Conservation (phyloP, 2,329 filamentous ascomycete species). For the Fusarium clavum region DNA sequence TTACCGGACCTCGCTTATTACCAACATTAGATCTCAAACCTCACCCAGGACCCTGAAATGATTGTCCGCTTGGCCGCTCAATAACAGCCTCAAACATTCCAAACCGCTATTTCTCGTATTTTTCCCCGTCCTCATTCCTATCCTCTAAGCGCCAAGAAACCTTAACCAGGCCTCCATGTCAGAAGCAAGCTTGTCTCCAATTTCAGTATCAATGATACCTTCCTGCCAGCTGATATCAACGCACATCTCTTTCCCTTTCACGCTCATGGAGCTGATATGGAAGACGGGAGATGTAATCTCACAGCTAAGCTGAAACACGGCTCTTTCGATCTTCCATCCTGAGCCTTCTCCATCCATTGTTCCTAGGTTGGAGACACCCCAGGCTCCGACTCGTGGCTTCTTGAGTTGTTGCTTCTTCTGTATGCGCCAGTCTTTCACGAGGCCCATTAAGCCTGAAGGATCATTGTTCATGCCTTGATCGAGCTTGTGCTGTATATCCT, state of each 20-base stretch:
- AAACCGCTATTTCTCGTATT: neutral
- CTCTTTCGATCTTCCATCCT: slow-evolving; percentile 40
- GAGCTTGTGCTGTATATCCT: slow-evolving; percentile 33
- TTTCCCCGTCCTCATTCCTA: slow-evolving; percentile 19
- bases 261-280: slow-evolving; percentile 38
- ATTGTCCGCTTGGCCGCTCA: neutral
- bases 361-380: slow-evolving; percentile 47
- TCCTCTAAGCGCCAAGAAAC: slow-evolving; percentile 25
- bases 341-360: slow-evolving; percentile 38
- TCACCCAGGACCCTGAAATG: neutral
- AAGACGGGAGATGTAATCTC: slow-evolving; percentile 40
- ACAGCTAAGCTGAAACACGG: slow-evolving; percentile 41
- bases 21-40: neutral
- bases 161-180: slow-evolving; percentile 40
- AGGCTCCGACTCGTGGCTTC: slow-evolving; percentile 40
- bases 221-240: slow-evolving; percentile 45
- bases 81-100: slow-evolving; percentile 5
- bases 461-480: slow-evolving; percentile 41
- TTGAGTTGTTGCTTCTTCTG: slow-evolving; percentile 30
- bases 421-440: slow-evolving; percentile 43
- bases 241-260: slow-evolving; percentile 39
- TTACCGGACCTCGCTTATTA: neutral
- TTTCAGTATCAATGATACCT: slow-evolving; percentile 28
- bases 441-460: slow-evolving; percentile 38
- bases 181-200: slow-evolving; percentile 35